Base-by-base conservation (phyloP, 139 green algal species). In the Volvox africanus region DNA sequence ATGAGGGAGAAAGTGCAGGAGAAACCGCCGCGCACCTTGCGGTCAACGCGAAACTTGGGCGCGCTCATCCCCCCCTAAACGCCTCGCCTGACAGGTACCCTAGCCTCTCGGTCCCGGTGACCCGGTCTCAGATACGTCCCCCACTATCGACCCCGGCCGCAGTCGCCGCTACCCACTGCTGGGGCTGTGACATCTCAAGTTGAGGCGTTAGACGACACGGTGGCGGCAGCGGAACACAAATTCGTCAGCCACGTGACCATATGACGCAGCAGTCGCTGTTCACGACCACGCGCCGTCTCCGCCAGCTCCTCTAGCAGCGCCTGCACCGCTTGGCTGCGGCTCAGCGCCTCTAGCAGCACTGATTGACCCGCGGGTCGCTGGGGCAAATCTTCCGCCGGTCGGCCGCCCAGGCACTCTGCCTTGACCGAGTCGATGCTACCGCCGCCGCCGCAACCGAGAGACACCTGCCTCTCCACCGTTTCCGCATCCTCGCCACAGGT, bases 241-340 rank as follows among this genome's bases (percentile, higher is more conserved):
- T 83, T 50, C 86, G 67, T 33, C 86, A 90, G 55, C 86, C 86
- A 90, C 20, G 86, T 32, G 50, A 75, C 86, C 86, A 83, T 84
- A 55, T 90, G 86, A 9, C 86, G 44, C 30, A 84, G 26, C 28
- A 62, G 50, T 2, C 86, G 86, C 44, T 84, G 73, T 75, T 90
- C 86, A 18, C 73, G 71, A 6, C 71, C 73, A 13, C 86, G 18
- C 20, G 71, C 86, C 30, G 71, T 28, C 73, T 61, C 86, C 73
- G 50, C 50, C 73, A 83, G n/a, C n/a, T 83, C 86, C 21, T 61
- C 24, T 32, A 90, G 73, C 2, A 69, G 37, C 50, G 30, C 50
- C n/a, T 32, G 71, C 71, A 76, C 73, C n/a, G 30, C 86, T 24
- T 21, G 16, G 22, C 50, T 90, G 73, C 73, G 9, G 14, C 73